A percentile compares a stretch with the other conserved stretches of the same genome.
Evolutionary conservation across 192 early-diverging fungal genomes (phyloP).

Genomic region (Coemansia sp.): DNA sequence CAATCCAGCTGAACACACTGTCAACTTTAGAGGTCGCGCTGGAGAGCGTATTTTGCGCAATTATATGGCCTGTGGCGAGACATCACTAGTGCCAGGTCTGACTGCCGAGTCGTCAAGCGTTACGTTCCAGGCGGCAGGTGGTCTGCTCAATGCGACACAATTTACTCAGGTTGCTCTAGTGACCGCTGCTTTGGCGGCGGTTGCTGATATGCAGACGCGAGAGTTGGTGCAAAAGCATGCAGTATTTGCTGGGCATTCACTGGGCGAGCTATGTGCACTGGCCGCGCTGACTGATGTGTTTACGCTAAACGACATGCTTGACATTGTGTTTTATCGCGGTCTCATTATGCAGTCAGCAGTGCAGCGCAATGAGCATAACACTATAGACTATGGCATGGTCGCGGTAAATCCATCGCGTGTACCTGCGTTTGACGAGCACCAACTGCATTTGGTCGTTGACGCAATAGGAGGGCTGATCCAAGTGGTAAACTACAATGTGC

Average conservation of each 20-base stretch:
- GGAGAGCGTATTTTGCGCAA: constrained; percentile 78
- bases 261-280: constrained; percentile 90
- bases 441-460: constrained; percentile 62
- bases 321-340: constrained; percentile 92
- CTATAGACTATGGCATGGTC: constrained; percentile 91
- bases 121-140: constrained; percentile 61
- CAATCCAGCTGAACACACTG: constrained; percentile 61
- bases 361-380: constrained; percentile 68
- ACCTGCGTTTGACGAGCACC: constrained; percentile 68
- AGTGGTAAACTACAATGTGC: constrained; percentile 96
- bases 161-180: constrained; percentile 89
- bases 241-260: constrained; percentile 89
- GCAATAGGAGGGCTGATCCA: constrained; percentile 81
- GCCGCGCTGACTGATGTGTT: constrained; percentile 78
- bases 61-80: constrained; percentile 69
- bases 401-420: constrained; percentile 88
- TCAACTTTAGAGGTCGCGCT: constrained; percentile 36
- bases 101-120: constrained; percentile 2
- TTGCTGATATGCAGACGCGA: constrained; percentile 83
- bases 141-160: constrained; percentile 89
- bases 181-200: constrained; percentile 84
- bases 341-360: constrained; percentile 97
- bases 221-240: constrained; percentile 75
- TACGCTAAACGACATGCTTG: constrained; percentile 74
- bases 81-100: constrained; percentile 18